Evolutionary conservation across 2,329 filamentous ascomycete species (phyloP), one percentile per base, ranked within the genome.

Genomic region (Apiospora malaysiana): DNA sequence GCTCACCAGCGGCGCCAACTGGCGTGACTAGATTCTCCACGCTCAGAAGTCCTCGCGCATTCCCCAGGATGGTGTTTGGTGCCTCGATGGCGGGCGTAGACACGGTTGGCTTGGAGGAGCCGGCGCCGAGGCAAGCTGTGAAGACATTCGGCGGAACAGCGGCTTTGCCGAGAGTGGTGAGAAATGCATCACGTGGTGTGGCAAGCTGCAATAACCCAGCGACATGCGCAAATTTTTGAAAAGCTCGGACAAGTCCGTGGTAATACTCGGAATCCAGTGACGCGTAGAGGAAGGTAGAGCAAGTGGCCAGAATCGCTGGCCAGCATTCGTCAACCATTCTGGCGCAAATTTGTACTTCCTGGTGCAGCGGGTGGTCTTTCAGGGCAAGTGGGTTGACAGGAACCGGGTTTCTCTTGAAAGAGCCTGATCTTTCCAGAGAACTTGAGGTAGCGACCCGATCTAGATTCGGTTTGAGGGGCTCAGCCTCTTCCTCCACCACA

Each of bases 141-240:
- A 92, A 84, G 0, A 92, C 86, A 75, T 97, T 95, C 0, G 94
- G 90, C 3, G 96, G 96, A 2, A 98, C 93, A 9, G 96, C 94
- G 59, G 95, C 92, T 82, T 99, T 99, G 0, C 94, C 94, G 3
- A 99, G 84, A 0, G 95, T 98, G 0, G 96, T 98, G 45, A 99
- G 85, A 77, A 99, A 97, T 0, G 96, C 96, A 85, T 99, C 96
- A 74, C 96, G 88, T 0, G 96, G 95, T 0, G 95, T 98, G 16
- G 88, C 85, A 12, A 98, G 88, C 73, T 95, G 91, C 10, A 99
- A 83, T 66, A 99, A 85, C 6, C 96, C 97, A 49, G 96, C 94
- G 2, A 98, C 95, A 79, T 99, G 97, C 0, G 96, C 93, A 77
- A 99, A 93, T 74, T 97, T 94, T 77, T 99, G 96, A 75, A 98